These are phyloP conservation scores for Marasmius fiardii DNA, from an alignment of 1,284 basidiomycete species.

Conservation along the genomic window DNA sequence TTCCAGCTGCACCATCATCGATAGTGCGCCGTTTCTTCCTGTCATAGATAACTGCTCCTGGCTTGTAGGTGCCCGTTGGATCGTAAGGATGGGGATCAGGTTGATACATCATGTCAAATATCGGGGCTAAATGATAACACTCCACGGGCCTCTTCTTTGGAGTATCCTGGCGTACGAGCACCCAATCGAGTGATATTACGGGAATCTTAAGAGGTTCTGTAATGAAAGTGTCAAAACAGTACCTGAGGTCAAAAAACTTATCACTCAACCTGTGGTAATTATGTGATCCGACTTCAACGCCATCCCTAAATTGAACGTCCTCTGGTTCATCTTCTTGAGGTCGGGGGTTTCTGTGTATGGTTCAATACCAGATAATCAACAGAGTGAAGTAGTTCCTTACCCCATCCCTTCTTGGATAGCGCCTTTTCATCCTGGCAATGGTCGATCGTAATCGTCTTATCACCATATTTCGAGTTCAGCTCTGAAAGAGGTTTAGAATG, in stretches of 20 bases:
- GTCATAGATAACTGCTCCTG: neutral
- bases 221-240: neutral
- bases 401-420: neutral
- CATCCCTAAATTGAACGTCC: neutral
- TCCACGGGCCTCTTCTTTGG: neutral
- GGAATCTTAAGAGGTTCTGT: neutral
- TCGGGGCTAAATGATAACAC: neutral
- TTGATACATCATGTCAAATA: slow-evolving; percentile 1
- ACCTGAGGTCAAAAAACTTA: neutral
- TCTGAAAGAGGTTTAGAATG: neutral
- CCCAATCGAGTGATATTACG: neutral
- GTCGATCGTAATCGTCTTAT: no score
- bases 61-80: neutral
- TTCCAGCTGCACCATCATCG: neutral
- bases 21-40: neutral
- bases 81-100: neutral
- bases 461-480: neutral
- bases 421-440: neutral
- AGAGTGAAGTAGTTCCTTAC: neutral
- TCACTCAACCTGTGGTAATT: neutral
- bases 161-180: neutral
- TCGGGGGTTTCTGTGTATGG: neutral
- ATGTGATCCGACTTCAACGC: neutral
- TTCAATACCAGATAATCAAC: neutral
- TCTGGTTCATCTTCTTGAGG: neutral